phyloP scores from a whole-genome alignment of 2,329 filamentous ascomycete species.

The Curvularia sp. region DNA sequence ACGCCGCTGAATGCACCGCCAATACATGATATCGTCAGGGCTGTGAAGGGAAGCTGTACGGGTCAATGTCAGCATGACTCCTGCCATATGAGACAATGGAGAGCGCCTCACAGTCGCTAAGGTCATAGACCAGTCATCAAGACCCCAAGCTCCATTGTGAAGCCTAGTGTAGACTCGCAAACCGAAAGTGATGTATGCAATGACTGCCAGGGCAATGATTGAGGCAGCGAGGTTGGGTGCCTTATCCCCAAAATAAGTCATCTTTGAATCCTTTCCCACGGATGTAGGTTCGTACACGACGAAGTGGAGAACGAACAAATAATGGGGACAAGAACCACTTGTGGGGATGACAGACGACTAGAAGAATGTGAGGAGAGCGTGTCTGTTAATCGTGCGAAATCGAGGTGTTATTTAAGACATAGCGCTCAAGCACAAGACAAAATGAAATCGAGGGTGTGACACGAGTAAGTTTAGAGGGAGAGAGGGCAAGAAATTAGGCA shows the following conservation, averaged over 20 bases:
- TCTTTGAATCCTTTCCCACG: constrained; percentile 1
- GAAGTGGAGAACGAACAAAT: not conserved
- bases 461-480: constrained; percentile 3
- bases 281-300: constrained; percentile 1
- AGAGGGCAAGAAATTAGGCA: constrained; percentile 5
- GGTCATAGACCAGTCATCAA: constrained; percentile 19
- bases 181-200: constrained; percentile 12
- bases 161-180: constrained; percentile 18
- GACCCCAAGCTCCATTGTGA: constrained; percentile 15
- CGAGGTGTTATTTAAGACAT: constrained; percentile 2
- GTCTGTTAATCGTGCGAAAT: not conserved
- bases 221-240: constrained; percentile 14
- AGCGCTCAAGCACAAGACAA: not conserved
- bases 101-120: constrained; percentile 8
- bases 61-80: not conserved
- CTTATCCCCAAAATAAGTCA: constrained; percentile 17
- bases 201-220: constrained; percentile 9
- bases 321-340: not conserved
- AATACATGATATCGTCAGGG: constrained; percentile 16
- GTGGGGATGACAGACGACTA: not conserved
- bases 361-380: not conserved
- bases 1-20: constrained; percentile 16
- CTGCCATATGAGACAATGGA: too few relatives aligned
- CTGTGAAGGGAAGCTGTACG: constrained; percentile 12
- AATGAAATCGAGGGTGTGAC: not conserved